Percentiles rank a stretch among this genome's conserved stretches.
These are phyloP conservation scores for Pulveroboletus sp. DNA, from an alignment of 768 basidiomycete species.

Conservation along the genomic window DNA sequence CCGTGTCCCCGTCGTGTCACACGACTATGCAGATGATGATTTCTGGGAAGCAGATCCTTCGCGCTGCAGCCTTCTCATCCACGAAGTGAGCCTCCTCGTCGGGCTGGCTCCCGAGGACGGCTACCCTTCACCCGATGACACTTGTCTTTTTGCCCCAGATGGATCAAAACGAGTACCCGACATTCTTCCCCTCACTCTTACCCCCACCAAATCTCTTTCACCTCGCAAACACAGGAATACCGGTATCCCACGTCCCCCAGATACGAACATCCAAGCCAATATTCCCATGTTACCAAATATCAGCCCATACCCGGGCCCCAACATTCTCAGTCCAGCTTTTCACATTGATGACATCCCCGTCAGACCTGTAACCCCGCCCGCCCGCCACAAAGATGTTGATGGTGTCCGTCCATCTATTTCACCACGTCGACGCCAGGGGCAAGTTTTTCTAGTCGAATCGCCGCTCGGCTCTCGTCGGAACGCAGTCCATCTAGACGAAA, in stretches of 20 bases:
- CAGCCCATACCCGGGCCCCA: neutral
- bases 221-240: conserved; percentile 8
- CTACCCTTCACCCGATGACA: neutral
- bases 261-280: neutral
- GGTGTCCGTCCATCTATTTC: conserved; percentile 6
- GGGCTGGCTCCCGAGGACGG: conserved; percentile 25
- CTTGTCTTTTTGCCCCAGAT: neutral
- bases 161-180: conserved; percentile 5
- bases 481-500: conserved; percentile 6
- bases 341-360: neutral
- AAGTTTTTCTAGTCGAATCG: conserved; percentile 20
- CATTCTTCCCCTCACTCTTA: conserved; percentile 15
- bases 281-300: neutral
- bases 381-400: conserved; percentile 8
- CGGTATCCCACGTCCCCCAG: no score
- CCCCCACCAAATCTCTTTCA: conserved; percentile 21
- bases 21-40: conserved; percentile 5
- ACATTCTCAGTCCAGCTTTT: neutral
- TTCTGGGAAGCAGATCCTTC: conserved; percentile 19
- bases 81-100: conserved; percentile 32
- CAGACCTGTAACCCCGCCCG: conserved; percentile 1
- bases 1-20: neutral
- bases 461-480: neutral
- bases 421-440: conserved; percentile 24
- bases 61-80: conserved; percentile 28